Evolutionary conservation across 768 basidiomycete genomes (phyloP), one percentile per base, ranked within the genome.

Genomic region (Dendrothele bispora): DNA sequence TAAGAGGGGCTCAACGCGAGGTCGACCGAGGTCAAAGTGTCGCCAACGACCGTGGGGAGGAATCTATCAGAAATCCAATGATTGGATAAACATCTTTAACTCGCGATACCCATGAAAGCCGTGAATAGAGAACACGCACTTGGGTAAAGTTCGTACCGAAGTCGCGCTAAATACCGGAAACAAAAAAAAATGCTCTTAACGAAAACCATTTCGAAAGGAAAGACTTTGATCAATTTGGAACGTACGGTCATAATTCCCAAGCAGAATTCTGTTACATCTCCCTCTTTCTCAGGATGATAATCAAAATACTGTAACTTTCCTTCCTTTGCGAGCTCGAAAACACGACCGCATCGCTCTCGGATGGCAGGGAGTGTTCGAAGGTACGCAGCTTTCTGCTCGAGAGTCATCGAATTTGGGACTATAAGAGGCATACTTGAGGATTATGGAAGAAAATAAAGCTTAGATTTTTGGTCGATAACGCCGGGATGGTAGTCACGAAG

Each of bases 41-140:
- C 90, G 72, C 94, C 94, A 95, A 20, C 93, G 80, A 12, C 92
- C 88, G 57, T 94, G 91, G 12, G 91, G 88, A 4, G 84, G 83
- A 30, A 93, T 92, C 91, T 92, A 47, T 12, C n/a, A n/a, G n/a
- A n/a, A n/a, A n/a, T n/a, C n/a, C n/a, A n/a, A n/a, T n/a, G n/a
- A n/a, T n/a, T n/a, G n/a, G n/a, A n/a, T n/a, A n/a, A n/a, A n/a
- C n/a, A n/a, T n/a, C n/a, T n/a, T n/a, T n/a, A n/a, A n/a, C n/a
- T n/a, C n/a, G n/a, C n/a, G n/a, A n/a, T n/a, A n/a, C n/a, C n/a
- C n/a, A n/a, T n/a, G n/a, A n/a, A n/a, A n/a, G n/a, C n/a, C n/a
- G n/a, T n/a, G 18, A 29, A 11, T 21, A 2, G 18, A 43, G 10
- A 32, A 15, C 32, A 60, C 84, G 55, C 65, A 84, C 91, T 38